phyloP scores from a whole-genome alignment of 2,329 filamentous ascomycete species.

The Trichoderma afroharzianum region DNA sequence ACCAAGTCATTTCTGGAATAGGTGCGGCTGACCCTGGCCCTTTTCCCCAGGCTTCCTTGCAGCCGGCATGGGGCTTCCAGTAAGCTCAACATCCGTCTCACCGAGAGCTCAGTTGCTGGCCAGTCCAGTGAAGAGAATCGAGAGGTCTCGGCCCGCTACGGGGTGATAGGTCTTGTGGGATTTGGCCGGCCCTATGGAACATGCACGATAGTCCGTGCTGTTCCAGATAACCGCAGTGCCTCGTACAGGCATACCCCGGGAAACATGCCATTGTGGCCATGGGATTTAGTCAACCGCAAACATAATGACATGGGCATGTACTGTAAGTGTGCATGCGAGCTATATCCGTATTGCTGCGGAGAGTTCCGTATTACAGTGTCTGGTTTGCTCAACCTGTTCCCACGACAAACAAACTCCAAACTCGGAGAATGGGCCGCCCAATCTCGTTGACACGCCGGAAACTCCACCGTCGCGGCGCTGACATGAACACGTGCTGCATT shows the following conservation, averaged over 20 bases:
- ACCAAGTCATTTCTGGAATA: not conserved
- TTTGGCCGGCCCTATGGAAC: conserved; percentile 5
- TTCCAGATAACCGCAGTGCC: not conserved
- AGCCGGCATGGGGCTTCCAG: conserved; percentile 1
- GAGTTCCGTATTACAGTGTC: not conserved
- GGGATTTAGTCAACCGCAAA: not conserved
- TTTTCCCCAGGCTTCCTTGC: conserved; percentile 14
- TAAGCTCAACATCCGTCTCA: conserved; percentile 14
- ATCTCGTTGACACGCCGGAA: not conserved
- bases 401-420: not conserved
- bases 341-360: not conserved
- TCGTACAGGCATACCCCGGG: not conserved
- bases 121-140: not conserved
- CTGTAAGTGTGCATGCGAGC: not conserved
- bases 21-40: not conserved
- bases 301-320: not conserved
- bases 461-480: not conserved
- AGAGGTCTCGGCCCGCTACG: not conserved
- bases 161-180: not conserved
- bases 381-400: not conserved
- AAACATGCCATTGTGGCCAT: conserved; percentile 6
- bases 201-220: conserved; percentile 1
- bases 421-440: not conserved
- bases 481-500: not conserved
- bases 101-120: not conserved